Base-by-base conservation (phyloP, 352 stramenopile genomes). In the Pythium plurisporium region DNA sequence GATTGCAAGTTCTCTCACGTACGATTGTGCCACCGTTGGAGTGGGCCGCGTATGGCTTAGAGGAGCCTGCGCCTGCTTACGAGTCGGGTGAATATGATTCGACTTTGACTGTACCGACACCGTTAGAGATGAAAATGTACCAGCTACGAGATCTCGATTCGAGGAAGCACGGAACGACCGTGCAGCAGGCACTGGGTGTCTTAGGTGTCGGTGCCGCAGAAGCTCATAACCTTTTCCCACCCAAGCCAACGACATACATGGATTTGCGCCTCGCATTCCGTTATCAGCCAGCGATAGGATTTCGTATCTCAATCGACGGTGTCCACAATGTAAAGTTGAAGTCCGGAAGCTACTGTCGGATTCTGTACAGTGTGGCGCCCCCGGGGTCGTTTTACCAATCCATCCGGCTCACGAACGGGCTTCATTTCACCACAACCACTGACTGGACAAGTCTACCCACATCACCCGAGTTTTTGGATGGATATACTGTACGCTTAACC, bases 241-340 rank as follows among this genome's bases (percentile, higher is more conserved):
- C 44, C 1, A 89, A 87, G 44, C 82, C 82, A 23, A 34, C 36
- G 19, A 43, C 46, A 9, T 83, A 75, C 26, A 51, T 90, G 15
- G 64, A 85, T n/a, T 58, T 86, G 19, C 52, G 55, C 10, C 59
- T n/a, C 26, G 68, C 65, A 4, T 87, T 87, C 34, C 53, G 37
- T 23, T 92, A 88, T 40, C 62, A 76, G 5, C 63, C 79, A 25
- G 45, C 67, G 15, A 77, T 92, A 20, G 82, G 82, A 4, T 89
- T 92, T 37, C 79, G 79, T 6, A 54, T 89, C 37, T 66, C 82
- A 14, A 46, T 92, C 15, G 82, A 92, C 42, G 70, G 76, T 6
- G 48, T 89, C n/a, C 62, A 86, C 56, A 88, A 89, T 44, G 52
- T 86, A 10, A 86, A 82, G 54, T n/a, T 60, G 29, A 88, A 86